Evolutionary conservation across 768 basidiomycete genomes (phyloP), one percentile per base, ranked within the genome.

Genomic region (Boletus rubescentipes): DNA sequence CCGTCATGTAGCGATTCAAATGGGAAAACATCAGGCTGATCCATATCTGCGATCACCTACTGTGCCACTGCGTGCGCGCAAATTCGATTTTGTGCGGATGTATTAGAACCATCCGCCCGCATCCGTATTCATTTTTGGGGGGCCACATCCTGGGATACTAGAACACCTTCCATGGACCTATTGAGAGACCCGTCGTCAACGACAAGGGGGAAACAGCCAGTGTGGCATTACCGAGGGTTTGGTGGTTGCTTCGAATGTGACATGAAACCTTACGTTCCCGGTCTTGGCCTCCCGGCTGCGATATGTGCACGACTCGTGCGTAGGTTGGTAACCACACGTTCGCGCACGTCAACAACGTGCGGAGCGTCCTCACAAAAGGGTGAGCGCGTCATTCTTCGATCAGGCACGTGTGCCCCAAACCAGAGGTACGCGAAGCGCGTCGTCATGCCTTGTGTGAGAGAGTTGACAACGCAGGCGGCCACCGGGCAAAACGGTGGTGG

Each of bases 391-490:
- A 46, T 9, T 5, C 2, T 35, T 51, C 32, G 18, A 55, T 55
- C 59, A 61, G 59, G 60, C 46, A 60, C 49, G 4, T 16, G 9
- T 2, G n/a, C 18, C 20, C 53, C 36, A 50, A 35, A 31, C 5
- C n/a, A 48, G 45, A 29, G 47, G 49, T 37, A 20, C 31, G 46
- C 37, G 57, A 48, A 5, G 26, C 31, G 15, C 47, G 46, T 51
- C 49, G 49, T 43, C 53, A 62, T 49, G 51, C 11, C 10, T 39
- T 46, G 59, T 46, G 59, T 60, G 58, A 56, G 53, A 60, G 44
- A 47, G 26, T 26, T 26, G 40, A 34, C 1, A 29, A 10, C 11
- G 21, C 37, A 23, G 14, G 15, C 58, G 56, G 54, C 26, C 43
- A 50, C 46, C 58, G 46, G 23, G 32, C 21, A 48, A n/a, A 21